Evolutionary conservation across 345 rosid genomes (phyloP).

Genomic region (Triadica sebifera): DNA sequence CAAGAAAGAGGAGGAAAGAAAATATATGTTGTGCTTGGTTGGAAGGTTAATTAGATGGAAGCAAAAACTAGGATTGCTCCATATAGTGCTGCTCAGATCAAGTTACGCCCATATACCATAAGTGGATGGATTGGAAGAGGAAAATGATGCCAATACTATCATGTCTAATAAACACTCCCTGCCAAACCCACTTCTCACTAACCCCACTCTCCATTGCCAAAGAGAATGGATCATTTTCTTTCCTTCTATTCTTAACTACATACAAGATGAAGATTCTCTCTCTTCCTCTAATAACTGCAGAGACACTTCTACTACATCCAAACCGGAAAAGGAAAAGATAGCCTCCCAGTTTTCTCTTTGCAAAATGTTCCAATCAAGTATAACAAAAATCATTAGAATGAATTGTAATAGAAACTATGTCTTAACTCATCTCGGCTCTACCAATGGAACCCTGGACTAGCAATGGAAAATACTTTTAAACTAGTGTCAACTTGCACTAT

Average conservation of each 20-base stretch:
- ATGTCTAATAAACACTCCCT: background rate
- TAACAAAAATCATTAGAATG: background rate
- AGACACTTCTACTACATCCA: background rate
- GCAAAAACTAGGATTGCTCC: background rate
- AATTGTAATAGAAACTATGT: background rate
- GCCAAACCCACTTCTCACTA: too few species aligned
- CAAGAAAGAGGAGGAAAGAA: background rate
- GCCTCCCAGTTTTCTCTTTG: background rate
- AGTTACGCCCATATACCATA: background rate
- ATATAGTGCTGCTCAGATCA: background rate
- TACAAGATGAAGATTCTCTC: background rate
- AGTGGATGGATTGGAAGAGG: background rate
- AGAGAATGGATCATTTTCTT: background rate
- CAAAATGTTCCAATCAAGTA: background rate
- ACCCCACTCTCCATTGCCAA: background rate
- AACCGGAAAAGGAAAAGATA: background rate
- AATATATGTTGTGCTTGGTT: background rate
- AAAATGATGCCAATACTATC: background rate
- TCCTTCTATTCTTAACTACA: background rate
- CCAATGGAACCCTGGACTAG: background rate
- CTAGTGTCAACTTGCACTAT: background rate
- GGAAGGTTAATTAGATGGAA: background rate
- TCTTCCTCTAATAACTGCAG: background rate
- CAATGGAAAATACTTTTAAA: background rate
- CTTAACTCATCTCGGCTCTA: background rate